These are phyloP conservation scores for Candida ponderosae DNA, from an alignment of 805 yeast genomes.

Conservation along the genomic window DNA sequence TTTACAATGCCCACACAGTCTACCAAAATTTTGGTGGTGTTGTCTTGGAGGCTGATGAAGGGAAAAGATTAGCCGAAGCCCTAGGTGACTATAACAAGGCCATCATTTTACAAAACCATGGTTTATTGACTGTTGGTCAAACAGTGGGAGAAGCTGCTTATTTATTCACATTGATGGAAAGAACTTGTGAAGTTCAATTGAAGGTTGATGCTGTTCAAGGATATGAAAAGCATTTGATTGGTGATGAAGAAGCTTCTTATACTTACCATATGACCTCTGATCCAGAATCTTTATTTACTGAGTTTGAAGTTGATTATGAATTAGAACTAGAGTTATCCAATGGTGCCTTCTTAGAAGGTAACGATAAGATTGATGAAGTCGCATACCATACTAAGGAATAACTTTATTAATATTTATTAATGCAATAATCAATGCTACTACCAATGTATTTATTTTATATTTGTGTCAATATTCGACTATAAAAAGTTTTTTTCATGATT, in stretches of 20 bases:
- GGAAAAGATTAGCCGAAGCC: slow-evolving; percentile 50
- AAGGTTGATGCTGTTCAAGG: slow-evolving; percentile 44
- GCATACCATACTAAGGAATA: neutral
- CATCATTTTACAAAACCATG: slow-evolving; percentile 64
- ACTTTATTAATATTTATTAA: too few species aligned
- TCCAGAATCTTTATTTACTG: slow-evolving; percentile 61
- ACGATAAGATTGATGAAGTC: neutral
- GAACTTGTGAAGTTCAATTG: slow-evolving; percentile 58
- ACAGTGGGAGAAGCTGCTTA: slow-evolving; percentile 74
- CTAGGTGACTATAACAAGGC: slow-evolving; percentile 42
- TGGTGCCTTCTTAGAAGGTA: slow-evolving; percentile 16
- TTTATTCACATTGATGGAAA: slow-evolving; percentile 55
- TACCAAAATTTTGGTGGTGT: slow-evolving; percentile 72
- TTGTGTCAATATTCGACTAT: too few species aligned
- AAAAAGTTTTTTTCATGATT: too few species aligned
- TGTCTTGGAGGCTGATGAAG: slow-evolving; percentile 61
- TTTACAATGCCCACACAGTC: slow-evolving; percentile 60
- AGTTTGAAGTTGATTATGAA: slow-evolving; percentile 65
- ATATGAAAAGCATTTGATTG: slow-evolving; percentile 32
- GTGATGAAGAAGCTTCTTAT: slow-evolving; percentile 59
- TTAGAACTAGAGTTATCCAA: slow-evolving; percentile 28
- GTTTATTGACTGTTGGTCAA: slow-evolving; percentile 59
- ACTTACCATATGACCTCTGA: slow-evolving; percentile 54
- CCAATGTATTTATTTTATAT: too few species aligned
- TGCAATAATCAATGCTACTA: too few species aligned